Percentiles rank a stretch among this genome's conserved stretches.
These are phyloP conservation scores for Blastobotrys aristatus DNA, from an alignment of 1,139 yeast genomes.

Conservation along the genomic window DNA sequence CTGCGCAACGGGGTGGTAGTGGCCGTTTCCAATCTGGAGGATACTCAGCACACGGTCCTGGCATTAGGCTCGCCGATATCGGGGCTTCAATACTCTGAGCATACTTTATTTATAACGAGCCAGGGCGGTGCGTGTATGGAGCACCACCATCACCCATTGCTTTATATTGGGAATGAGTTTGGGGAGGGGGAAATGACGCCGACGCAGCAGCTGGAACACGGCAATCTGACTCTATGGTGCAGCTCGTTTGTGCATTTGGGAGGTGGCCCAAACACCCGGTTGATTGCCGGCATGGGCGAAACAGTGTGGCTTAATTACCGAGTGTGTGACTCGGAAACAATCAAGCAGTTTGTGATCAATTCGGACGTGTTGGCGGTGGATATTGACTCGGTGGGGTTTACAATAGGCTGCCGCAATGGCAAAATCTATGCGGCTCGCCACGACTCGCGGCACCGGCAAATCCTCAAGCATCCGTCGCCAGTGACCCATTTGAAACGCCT, in stretches of 20 bases:
- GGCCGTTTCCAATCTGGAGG: neutral
- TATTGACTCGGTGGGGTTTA: no score
- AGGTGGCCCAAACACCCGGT: neutral
- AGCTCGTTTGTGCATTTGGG: neutral
- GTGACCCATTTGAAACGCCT: neutral
- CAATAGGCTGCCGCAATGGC: slow-evolving; percentile 4
- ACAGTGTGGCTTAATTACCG: neutral
- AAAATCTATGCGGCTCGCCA: neutral
- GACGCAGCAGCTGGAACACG: neutral
- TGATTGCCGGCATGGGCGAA: slow-evolving; percentile 1
- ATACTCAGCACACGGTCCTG: neutral
- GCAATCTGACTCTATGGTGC: slow-evolving; percentile 2
- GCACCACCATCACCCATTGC: neutral
- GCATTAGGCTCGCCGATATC: neutral
- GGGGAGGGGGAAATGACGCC: neutral
- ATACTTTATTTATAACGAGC: neutral
- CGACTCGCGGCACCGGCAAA: no score
- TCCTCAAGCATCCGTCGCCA: neutral
- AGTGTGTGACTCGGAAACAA: neutral
- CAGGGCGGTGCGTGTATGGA: neutral
- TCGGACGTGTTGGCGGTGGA: slow-evolving; percentile 5
- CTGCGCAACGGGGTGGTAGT: neutral
- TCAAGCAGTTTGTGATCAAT: neutral
- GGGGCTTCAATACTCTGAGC: neutral
- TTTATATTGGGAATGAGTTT: neutral